These are phyloP conservation scores for Sporisorium reilianum DNA, from an alignment of 1,284 basidiomycete genomes.

Conservation along the genomic window DNA sequence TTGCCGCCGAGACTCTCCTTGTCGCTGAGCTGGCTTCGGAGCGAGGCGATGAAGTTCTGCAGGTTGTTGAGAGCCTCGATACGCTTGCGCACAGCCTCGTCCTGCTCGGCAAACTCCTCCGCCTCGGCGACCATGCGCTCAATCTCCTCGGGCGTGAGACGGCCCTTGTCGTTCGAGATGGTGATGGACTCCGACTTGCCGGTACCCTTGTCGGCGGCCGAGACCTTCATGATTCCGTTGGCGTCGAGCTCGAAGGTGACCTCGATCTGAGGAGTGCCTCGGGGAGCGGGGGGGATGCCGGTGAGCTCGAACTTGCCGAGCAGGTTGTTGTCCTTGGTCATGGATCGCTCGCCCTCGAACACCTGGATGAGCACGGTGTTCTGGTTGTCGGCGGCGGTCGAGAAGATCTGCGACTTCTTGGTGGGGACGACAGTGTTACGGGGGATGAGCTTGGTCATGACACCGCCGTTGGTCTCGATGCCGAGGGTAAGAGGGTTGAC, in stretches of 20 bases:
- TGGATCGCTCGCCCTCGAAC: conserved; percentile 91
- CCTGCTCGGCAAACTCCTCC: conserved; percentile 68
- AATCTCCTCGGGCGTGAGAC: conserved; percentile 66
- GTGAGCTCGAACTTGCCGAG: conserved; percentile 96
- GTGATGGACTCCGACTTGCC: conserved; percentile 68
- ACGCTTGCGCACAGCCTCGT: conserved; percentile 66
- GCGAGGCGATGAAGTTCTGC: conserved; percentile 68
- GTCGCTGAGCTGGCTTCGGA: conserved; percentile 65
- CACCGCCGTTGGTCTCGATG: conserved; percentile 98
- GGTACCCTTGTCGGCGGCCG: conserved; percentile 68
- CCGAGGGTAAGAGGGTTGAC: conserved; percentile 93
- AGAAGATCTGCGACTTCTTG: conserved; percentile 98
- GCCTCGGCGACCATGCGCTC: conserved; percentile 69
- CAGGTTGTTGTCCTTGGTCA: conserved; percentile 98
- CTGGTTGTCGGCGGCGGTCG: conserved; percentile 73
- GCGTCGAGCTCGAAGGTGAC: conserved; percentile 69
- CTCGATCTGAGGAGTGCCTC: conserved; percentile 77
- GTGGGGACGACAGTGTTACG: conserved; percentile 98
- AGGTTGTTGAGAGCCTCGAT: conserved; percentile 67
- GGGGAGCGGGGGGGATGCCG: conserved; percentile 91
- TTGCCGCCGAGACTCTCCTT: conserved; percentile 69
- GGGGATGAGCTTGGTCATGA: conserved; percentile 95
- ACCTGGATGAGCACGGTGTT: conserved; percentile 77
- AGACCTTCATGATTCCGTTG: conserved; percentile 69
- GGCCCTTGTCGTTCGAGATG: conserved; percentile 69